Evolutionary conservation across 1,284 basidiomycete species (phyloP), one percentile per base, ranked within the genome.

Genomic region (Anthracocystis setariae): DNA sequence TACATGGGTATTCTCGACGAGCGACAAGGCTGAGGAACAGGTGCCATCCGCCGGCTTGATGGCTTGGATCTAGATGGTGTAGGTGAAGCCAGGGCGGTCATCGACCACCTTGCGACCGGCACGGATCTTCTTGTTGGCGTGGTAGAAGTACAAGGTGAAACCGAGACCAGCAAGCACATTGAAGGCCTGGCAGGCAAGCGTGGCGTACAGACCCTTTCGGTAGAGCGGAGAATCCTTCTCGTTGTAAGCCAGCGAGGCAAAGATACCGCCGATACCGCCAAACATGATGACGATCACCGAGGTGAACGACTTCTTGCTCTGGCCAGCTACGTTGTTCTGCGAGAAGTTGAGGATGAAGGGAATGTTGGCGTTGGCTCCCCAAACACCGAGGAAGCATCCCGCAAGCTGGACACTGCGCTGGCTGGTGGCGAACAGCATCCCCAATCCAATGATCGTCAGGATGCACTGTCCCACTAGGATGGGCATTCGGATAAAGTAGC

Each of bases 191-290:
- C 61, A 62, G 8, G 61, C 74, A 17, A 78, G 47, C 20, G 73
- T 74, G 49, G 75, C 62, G 56, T 67, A 73, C n/a, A 79, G 64
- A 42, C 77, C 77, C 45, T 65, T 58, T 24, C 69, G 59, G 72
- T 79, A 79, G 44, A 65, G 57, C 23, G 76, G 76, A n/a, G 77
- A 73, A 23, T 77, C 70, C 60, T 70, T 62, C 59, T 75, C 65
- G 55, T 79, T 77, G 79, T 77, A 83, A 23, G 77, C 70, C 27
- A 79, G 60, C 17, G 81, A 81, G 17, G 84, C 83, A 52, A 85
- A 69, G 72, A 86, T 85, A 53, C 85, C 85, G 21, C 85, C 85
- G 29, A 85, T 63, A 57, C 84, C 84, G 43, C 84, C 84, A 49
- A 83, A 81, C 38, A 78, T 82, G 54, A 85, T 82, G 43, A 83